Conservation (phyloP, 257 asterid species). For the Rehmannia glutinosa region DNA sequence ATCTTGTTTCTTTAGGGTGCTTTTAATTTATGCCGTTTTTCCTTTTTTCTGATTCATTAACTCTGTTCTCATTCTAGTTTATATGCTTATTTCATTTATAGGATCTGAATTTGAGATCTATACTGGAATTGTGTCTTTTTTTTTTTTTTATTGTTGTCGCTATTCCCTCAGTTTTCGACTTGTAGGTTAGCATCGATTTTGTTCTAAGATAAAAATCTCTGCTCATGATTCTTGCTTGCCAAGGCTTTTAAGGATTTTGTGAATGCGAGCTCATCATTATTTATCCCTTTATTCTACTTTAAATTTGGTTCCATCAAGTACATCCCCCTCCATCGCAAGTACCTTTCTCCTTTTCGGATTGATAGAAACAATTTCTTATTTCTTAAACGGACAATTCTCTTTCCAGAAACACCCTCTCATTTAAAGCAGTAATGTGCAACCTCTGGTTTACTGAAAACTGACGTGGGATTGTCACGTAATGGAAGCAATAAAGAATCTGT, state of each 20-base stretch:
- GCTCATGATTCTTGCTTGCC: neutral
- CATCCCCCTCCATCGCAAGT: neutral
- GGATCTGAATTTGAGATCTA: conserved; percentile 18
- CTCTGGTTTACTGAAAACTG: neutral
- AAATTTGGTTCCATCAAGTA: neutral
- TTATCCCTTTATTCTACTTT: neutral
- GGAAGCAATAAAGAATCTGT: neutral
- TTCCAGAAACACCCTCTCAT: neutral
- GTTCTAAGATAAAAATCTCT: neutral
- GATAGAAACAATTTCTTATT: neutral
- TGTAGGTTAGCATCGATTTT: neutral
- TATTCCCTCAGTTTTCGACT: neutral
- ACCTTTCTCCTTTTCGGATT: neutral
- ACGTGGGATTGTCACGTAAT: neutral
- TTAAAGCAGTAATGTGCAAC: neutral
- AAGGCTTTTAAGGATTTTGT: neutral
- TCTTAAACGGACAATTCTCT: neutral
- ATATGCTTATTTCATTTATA: neutral
- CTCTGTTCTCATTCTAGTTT: neutral
- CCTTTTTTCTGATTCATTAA: neutral
- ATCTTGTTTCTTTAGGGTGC: neutral
- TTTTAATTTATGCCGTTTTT: neutral
- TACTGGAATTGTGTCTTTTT: neutral
- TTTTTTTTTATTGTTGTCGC: neutral
- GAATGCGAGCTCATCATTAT: neutral